These are phyloP conservation scores for Fomitopsis schrenkii DNA, from an alignment of 1,284 basidiomycete species.

Conservation along the genomic window DNA sequence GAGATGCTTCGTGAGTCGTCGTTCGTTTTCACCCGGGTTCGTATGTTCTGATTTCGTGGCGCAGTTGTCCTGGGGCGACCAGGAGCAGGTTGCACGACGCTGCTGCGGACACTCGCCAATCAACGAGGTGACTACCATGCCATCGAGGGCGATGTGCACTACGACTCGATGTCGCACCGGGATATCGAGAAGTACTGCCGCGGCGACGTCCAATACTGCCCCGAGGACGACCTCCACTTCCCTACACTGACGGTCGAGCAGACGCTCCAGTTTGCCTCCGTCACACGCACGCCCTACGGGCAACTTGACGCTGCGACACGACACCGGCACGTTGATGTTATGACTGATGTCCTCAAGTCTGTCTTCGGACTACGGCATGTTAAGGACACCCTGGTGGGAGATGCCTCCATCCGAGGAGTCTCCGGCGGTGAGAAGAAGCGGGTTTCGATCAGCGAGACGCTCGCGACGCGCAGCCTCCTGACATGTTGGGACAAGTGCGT, in stretches of 20 bases:
- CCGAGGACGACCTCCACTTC: conserved; percentile 69
- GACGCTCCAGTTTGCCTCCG: conserved; percentile 56
- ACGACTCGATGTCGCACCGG: conserved; percentile 53
- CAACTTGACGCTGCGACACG: conserved; percentile 41
- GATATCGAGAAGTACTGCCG: conserved; percentile 50
- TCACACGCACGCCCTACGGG: conserved; percentile 47
- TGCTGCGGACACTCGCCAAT: conserved; percentile 69
- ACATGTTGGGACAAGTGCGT: conserved; percentile 71
- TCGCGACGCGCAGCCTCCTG: conserved; percentile 54
- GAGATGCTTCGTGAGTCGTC: conserved; percentile 54
- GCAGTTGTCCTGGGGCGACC: conserved; percentile 54
- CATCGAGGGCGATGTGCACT: conserved; percentile 56
- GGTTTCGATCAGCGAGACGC: conserved; percentile 68
- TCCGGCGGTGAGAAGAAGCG: conserved; percentile 81
- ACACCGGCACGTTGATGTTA: conserved; percentile 39
- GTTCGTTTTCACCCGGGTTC: conserved; percentile 31
- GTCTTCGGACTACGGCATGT: conserved; percentile 68
- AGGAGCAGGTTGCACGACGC: conserved; percentile 64
- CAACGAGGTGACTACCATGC: conserved; percentile 51
- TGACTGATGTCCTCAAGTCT: conserved; percentile 53
- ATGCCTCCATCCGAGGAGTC: conserved; percentile 70
- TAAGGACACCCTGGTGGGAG: conserved; percentile 60
- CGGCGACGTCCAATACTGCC: conserved; percentile 63
- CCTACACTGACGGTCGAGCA: conserved; percentile 65
- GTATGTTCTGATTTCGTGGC: not conserved